Evolutionary conservation across 768 basidiomycete genomes (phyloP).

Genomic region (Lactarius akahatsu): DNA sequence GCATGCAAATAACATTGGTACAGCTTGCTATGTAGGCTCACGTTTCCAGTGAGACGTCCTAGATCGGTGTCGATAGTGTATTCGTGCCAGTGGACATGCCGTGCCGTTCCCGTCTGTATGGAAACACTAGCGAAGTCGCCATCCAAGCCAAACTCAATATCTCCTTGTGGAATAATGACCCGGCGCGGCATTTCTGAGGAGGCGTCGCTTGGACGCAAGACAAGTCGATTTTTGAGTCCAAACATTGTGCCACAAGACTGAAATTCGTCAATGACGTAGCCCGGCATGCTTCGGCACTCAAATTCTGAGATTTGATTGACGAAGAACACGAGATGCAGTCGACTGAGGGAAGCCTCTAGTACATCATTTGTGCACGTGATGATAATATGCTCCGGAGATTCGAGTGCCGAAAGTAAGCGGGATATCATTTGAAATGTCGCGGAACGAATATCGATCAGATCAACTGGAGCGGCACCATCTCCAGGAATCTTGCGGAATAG

Average conservation of each 20-base stretch:
- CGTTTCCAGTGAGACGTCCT: constrained; percentile 35
- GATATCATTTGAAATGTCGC: background rate
- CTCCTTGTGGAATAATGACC: constrained; percentile 14
- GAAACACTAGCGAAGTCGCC: background rate
- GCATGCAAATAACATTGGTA: constrained; percentile 48
- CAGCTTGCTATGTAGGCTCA: constrained; percentile 35
- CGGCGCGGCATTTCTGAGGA: background rate
- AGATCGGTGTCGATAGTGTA: constrained; percentile 37
- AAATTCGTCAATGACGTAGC: constrained; percentile 30
- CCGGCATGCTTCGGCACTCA: constrained; percentile 42
- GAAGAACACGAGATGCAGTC: constrained; percentile 43
- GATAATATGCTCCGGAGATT: background rate
- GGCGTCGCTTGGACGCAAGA: background rate
- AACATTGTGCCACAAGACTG: background rate
- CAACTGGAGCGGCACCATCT: background rate
- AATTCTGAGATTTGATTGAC: constrained; percentile 36
- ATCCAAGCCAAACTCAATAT: background rate
- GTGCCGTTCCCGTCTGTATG: background rate
- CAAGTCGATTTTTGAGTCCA: background rate
- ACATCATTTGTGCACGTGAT: background rate
- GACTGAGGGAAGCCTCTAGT: constrained; percentile 35
- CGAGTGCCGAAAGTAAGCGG: background rate
- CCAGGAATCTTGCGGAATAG: background rate
- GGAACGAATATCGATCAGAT: background rate
- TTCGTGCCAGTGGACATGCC: constrained; percentile 31